These are phyloP conservation scores for Massariosphaeria phaeospora DNA, from an alignment of 495 filamentous ascomycete species.

Conservation along the genomic window DNA sequence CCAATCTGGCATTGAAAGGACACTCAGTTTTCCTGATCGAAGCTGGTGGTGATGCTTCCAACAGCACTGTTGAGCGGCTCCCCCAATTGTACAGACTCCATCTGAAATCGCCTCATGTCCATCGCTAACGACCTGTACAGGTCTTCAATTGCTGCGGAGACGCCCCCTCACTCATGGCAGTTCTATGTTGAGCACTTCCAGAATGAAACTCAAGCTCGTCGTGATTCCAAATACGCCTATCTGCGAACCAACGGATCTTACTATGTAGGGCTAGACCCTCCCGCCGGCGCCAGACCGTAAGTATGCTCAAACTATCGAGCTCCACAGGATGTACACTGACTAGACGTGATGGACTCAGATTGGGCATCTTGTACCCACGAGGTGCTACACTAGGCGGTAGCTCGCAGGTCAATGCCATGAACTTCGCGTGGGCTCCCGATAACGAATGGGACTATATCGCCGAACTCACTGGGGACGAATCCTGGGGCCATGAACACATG, in stretches of 20 bases:
- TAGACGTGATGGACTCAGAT: no score
- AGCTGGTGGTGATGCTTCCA: slow-evolving; percentile 28
- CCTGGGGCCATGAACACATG: slow-evolving; percentile 42
- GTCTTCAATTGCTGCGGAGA: no score
- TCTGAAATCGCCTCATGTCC: no score
- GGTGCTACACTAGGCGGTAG: slow-evolving; percentile 49
- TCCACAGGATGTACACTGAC: no score
- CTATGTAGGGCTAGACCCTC: slow-evolving; percentile 37
- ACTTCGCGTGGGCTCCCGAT: slow-evolving; percentile 41
- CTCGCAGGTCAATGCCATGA: slow-evolving; percentile 47
- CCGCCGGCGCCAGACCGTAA: slow-evolving; percentile 41
- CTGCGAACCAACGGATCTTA: slow-evolving; percentile 7
- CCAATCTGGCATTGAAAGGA: slow-evolving; percentile 20
- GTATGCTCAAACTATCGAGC: no score
- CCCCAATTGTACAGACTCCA: no score
- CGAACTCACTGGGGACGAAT: slow-evolving; percentile 46
- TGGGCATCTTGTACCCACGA: slow-evolving; percentile 48
- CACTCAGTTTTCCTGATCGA: slow-evolving; percentile 28
- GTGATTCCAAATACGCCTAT: slow-evolving; percentile 22
- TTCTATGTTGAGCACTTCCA: slow-evolving; percentile 29
- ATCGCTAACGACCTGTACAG: no score
- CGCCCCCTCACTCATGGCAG: no score
- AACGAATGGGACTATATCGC: slow-evolving; percentile 47
- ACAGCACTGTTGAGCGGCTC: slow-evolving; percentile 27
- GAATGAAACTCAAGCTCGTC: slow-evolving; percentile 7